Evolutionary conservation across 2,329 filamentous ascomycete species (phyloP).

Genomic region (Hortaea sp.): DNA sequence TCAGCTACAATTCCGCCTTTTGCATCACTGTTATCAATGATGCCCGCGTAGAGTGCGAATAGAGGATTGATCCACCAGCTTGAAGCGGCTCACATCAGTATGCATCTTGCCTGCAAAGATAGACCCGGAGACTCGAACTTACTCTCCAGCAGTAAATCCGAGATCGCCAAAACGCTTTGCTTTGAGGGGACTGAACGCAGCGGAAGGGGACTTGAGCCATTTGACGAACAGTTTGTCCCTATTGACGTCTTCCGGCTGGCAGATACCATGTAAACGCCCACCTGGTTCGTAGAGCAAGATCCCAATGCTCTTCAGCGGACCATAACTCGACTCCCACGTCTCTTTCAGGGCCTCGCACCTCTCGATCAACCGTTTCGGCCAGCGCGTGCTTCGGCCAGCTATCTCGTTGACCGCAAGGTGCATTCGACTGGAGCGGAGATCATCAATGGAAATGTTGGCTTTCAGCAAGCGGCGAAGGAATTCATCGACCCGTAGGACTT

Average conservation of each 20-base stretch:
- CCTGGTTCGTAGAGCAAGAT: constrained; percentile 34
- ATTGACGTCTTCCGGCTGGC: constrained; percentile 27
- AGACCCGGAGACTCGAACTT: constrained; percentile 10
- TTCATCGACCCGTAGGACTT: constrained; percentile 35
- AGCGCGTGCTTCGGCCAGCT: constrained; percentile 35
- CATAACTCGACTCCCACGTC: constrained; percentile 30
- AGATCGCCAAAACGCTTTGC: constrained; percentile 30
- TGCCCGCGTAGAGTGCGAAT: constrained; percentile 38
- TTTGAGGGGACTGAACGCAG: constrained; percentile 23
- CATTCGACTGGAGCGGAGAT: constrained; percentile 35
- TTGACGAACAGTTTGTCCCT: constrained; percentile 26
- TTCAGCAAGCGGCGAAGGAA: constrained; percentile 24
- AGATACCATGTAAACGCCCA: constrained; percentile 34
- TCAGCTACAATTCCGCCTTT: constrained; percentile 35
- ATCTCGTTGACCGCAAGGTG: constrained; percentile 36
- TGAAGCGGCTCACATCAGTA: not conserved
- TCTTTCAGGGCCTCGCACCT: constrained; percentile 34
- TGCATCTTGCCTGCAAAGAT: constrained; percentile 2
- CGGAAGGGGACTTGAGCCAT: constrained; percentile 22
- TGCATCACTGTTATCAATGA: constrained; percentile 34
- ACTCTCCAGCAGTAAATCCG: constrained; percentile 40
- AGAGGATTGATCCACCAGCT: constrained; percentile 43
- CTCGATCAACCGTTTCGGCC: constrained; percentile 36
- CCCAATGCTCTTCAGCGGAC: constrained; percentile 27
- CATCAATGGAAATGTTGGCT: constrained; percentile 22